Evolutionary conservation across 2,329 filamentous ascomycete genomes (phyloP), one percentile per base, ranked within the genome.

Genomic region (Dissoconium aciculare): DNA sequence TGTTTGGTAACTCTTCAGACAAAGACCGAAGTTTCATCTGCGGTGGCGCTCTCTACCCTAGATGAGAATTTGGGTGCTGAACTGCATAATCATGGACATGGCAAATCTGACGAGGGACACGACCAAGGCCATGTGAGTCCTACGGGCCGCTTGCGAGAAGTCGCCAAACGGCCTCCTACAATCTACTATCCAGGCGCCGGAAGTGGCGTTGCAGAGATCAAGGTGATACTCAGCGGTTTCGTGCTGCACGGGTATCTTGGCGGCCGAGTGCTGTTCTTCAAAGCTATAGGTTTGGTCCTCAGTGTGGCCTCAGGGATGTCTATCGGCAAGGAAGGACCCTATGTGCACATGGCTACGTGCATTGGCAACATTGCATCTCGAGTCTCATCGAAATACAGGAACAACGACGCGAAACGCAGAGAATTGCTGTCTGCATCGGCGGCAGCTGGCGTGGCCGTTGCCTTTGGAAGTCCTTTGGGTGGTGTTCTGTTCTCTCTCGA

Each of bases 171-270:
- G 1, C 69, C 77, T 2, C 79, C 82, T 1, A 91, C 91, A 77
- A 69, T 87, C 4, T 98, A 93, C 56, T 98, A 94, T 54, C 85
- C 89, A 5, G 89, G 87, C 35, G 87, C 87, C 25, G 89, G 89
- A 28, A 93, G 84, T 56, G 89, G 89, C 45, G 89, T 98, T 9
- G 89, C 89, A 5, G 89, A 98, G 59, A 87, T 95, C 33, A 85
- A 89, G 41, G 89, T 95, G 36, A 95, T 95, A 35, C 69, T 95
- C n/a, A 94, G 84, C 47, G 89, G 89, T 4, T 98, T 95, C 49
- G 87, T 98, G 33, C 63, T 98, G 33, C 89, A 95, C 62, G 87
- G 89, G 1, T 95, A 95, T 51, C 68, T 98, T 5, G 89, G 89
- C 44, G 56, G 92, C 23, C 80, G 78, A 50, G 95, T 89, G 0